A percentile compares a stretch with the other conserved stretches of the same genome.
Conservation (phyloP, 306 rosid genomes). For the Heteromeles arbutifolia region DNA sequence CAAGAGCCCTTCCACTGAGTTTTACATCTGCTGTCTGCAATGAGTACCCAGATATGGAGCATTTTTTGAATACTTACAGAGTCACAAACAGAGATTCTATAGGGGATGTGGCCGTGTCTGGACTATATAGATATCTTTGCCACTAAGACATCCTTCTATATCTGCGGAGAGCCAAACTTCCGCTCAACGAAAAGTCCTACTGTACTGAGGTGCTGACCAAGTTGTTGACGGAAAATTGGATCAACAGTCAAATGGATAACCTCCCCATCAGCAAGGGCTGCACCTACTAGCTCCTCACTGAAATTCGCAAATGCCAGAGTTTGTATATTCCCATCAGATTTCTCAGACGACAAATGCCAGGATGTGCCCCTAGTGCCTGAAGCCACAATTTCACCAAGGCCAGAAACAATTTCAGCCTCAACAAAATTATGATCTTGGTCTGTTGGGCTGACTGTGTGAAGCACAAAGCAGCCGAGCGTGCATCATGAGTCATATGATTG, state of each 20-base stretch:
- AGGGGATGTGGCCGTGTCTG: slow-evolving; percentile 93
- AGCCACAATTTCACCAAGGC: slow-evolving; percentile 97
- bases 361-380: slow-evolving; percentile 95
- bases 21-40: not conserved
- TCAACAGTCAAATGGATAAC: slow-evolving; percentile 68
- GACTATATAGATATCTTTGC: slow-evolving; percentile 73
- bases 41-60: not conserved
- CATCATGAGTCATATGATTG: too few relatives aligned
- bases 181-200: slow-evolving; percentile 82
- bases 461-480: too few relatives aligned
- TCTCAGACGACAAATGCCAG: slow-evolving; percentile 80
- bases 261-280: slow-evolving; percentile 85
- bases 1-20: not conserved
- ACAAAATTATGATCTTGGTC: slow-evolving; percentile 60
- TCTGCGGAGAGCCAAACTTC: slow-evolving; percentile 89
- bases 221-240: slow-evolving; percentile 59
- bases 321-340: slow-evolving; percentile 64
- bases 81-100: slow-evolving; percentile 14
- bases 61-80: not conserved
- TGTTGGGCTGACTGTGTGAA: slow-evolving; percentile 73
- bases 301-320: slow-evolving; percentile 89
- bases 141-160: slow-evolving; percentile 84
- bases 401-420: slow-evolving; percentile 92
- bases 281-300: slow-evolving; percentile 73
- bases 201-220: slow-evolving; percentile 84